phyloP scores from a whole-genome alignment of 257 asterid species.

The Primulina tabacum region DNA sequence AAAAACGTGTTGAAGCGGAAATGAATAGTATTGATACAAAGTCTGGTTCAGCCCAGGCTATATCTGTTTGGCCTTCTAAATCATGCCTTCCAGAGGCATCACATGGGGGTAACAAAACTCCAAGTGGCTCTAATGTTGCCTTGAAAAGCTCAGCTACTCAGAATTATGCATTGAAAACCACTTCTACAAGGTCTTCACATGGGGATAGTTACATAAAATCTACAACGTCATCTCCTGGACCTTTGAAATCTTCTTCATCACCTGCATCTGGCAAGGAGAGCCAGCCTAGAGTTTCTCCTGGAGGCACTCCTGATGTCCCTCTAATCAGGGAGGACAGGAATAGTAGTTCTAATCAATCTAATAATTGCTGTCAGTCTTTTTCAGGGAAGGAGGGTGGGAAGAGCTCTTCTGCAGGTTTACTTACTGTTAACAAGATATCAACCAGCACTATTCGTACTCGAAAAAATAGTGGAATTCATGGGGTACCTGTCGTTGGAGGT shows the following conservation, averaged over 20 bases:
- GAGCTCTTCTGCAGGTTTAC: constrained; percentile 34
- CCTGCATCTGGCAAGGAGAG: constrained; percentile 45
- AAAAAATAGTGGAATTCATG: constrained; percentile 31
- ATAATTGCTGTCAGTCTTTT: constrained; percentile 29
- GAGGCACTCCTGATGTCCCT: constrained; percentile 35
- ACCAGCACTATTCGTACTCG: constrained; percentile 34
- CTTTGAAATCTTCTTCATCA: constrained; percentile 31
- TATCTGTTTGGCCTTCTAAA: constrained; percentile 41
- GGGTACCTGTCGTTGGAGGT: constrained; percentile 30
- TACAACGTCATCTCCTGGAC: constrained; percentile 43
- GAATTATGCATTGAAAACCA: constrained; percentile 38
- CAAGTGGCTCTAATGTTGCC: constrained; percentile 42
- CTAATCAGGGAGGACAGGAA: constrained; percentile 41
- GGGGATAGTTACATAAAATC: constrained; percentile 38
- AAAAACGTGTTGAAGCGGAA: constrained; percentile 65
- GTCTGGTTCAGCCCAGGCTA: constrained; percentile 38
- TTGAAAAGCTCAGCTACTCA: constrained; percentile 36
- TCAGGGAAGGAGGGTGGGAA: constrained; percentile 43
- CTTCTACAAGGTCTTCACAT: constrained; percentile 35
- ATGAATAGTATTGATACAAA: constrained; percentile 49
- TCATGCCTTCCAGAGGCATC: constrained; percentile 34
- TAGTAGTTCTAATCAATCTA: constrained; percentile 47
- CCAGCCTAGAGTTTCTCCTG: constrained; percentile 33
- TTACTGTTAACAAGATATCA: constrained; percentile 33
- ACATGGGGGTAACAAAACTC: constrained; percentile 34